Evolutionary conservation across 306 rosid genomes (phyloP).

Genomic region (Notholithocarpus densiflorus): DNA sequence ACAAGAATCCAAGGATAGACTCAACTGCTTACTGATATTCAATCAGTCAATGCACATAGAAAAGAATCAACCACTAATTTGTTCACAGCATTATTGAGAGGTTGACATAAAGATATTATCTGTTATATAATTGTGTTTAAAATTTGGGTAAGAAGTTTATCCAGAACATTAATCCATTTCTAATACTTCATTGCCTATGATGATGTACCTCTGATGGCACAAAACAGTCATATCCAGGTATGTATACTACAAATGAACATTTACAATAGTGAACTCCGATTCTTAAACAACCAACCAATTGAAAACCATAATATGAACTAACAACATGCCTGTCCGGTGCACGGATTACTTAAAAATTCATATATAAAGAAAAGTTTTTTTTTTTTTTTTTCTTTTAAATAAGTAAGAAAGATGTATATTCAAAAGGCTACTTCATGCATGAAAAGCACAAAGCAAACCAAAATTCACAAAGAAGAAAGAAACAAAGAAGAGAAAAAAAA

Average conservation of each 20-base stretch:
- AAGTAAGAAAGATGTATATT: no score
- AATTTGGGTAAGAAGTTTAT: neutral
- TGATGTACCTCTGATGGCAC: neutral
- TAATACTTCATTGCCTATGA: neutral
- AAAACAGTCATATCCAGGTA: neutral
- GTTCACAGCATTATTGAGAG: neutral
- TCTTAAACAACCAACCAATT: neutral
- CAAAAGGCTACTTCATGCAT: no score
- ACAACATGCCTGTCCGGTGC: no score
- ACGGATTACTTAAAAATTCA: no score
- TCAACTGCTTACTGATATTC: neutral
- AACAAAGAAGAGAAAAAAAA: no score
- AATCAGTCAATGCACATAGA: constrained; percentile 12
- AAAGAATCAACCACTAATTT: neutral
- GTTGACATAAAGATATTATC: neutral
- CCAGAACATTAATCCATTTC: neutral
- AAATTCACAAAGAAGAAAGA: no score
- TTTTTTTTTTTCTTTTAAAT: no score
- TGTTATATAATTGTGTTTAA: neutral
- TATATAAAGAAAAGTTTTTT: no score
- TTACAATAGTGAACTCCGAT: neutral
- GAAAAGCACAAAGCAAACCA: no score
- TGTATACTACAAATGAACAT: neutral
- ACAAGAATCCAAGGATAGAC: constrained; percentile 1
- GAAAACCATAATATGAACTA: neutral